Percentiles rank a stretch among this genome's conserved stretches.
These are phyloP conservation scores for Centaurea solstitialis DNA, from an alignment of 129 eudicot genomes.

Conservation along the genomic window DNA sequence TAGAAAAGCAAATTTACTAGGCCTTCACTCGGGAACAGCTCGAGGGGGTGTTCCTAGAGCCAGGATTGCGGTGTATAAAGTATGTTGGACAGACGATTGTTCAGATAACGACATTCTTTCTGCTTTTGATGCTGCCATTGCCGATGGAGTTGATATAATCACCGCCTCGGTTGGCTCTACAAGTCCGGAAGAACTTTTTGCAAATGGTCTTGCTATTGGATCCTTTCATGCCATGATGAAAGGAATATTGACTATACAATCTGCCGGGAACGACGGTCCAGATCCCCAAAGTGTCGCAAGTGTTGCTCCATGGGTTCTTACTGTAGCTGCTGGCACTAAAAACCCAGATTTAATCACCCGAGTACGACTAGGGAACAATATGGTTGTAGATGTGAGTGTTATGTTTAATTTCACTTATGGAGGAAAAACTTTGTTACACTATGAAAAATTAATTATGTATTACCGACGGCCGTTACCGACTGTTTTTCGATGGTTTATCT, in stretches of 20 bases:
- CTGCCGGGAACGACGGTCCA: conserved; percentile 58
- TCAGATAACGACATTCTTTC: conserved; percentile 25
- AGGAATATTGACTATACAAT: conserved; percentile 38
- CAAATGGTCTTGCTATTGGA: conserved; percentile 49
- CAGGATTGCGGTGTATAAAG: not conserved
- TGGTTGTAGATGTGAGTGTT: conserved; percentile 28
- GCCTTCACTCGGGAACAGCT: conserved; percentile 40
- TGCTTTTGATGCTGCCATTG: conserved; percentile 46
- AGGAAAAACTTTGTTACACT: too few species aligned
- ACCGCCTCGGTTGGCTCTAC: not conserved
- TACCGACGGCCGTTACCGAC: too few species aligned
- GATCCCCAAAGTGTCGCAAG: conserved; percentile 14
- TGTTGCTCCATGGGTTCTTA: conserved; percentile 48
- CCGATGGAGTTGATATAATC: conserved; percentile 24
- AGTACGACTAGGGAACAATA: conserved; percentile 32
- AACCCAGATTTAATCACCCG: conserved; percentile 32
- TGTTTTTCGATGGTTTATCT: too few species aligned
- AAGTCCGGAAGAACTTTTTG: not conserved
- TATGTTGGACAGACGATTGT: conserved; percentile 25
- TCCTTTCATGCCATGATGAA: conserved; percentile 50
- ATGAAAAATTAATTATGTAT: too few species aligned
- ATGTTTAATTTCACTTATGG: too few species aligned
- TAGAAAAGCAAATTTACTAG: conserved; percentile 23
- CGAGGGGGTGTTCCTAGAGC: conserved; percentile 33
- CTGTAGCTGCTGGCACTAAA: conserved; percentile 58